A percentile compares a stretch with the other conserved stretches of the same genome.
Conservation (phyloP, 495 filamentous ascomycete genomes). For the Penicillium odoratum region DNA sequence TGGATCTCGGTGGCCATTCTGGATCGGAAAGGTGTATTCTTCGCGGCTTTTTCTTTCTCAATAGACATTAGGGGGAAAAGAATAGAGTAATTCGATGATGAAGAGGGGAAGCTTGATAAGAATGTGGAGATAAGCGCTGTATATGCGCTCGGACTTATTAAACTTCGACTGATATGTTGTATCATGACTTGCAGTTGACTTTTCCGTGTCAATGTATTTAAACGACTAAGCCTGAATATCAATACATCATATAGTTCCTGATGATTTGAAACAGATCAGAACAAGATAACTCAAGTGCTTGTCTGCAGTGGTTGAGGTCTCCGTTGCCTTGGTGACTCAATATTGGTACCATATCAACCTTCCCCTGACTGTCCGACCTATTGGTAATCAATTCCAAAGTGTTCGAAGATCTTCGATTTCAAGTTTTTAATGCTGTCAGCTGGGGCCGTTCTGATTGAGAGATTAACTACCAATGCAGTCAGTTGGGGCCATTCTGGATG, state of each 20-base stretch:
- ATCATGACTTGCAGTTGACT: not conserved
- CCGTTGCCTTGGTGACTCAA: no score
- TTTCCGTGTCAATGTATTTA: no score
- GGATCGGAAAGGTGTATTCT: not conserved
- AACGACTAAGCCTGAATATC: no score
- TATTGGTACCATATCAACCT: no score
- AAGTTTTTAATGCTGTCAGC: not conserved
- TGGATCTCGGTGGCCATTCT: constrained; percentile 21
- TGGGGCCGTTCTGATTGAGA: not conserved
- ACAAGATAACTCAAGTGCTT: no score
- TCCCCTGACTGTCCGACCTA: no score
- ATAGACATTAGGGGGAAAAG: no score
- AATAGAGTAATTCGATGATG: not conserved
- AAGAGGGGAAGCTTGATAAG: not conserved
- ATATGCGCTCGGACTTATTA: not conserved
- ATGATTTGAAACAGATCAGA: no score
- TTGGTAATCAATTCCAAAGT: no score
- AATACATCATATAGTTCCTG: no score
- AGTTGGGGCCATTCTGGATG: not conserved
- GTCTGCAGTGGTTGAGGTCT: no score
- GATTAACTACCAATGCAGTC: no score
- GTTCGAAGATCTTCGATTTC: not conserved
- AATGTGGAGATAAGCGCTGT: constrained; percentile 3
- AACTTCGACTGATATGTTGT: not conserved
- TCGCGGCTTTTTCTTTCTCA: not conserved